Evolutionary conservation across 108 stramenopile species (phyloP).

Genomic region (Nitzschia sp.): DNA sequence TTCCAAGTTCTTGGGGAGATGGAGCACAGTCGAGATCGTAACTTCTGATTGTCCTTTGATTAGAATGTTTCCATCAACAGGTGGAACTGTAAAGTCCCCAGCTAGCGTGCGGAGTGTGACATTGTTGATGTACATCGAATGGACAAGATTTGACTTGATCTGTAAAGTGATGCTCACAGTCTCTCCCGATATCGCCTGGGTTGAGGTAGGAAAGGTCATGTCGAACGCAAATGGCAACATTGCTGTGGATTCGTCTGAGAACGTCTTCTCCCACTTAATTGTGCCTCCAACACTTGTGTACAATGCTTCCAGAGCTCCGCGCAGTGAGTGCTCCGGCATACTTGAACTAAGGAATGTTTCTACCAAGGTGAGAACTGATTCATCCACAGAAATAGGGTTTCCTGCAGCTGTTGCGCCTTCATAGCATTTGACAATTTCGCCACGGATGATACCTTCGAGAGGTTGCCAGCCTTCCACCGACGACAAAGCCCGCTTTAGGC

Average conservation of each 20-base stretch:
- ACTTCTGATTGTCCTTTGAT: conserved; percentile 41
- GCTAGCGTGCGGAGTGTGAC: conserved; percentile 42
- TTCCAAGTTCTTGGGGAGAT: conserved; percentile 39
- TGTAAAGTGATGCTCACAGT: conserved; percentile 51
- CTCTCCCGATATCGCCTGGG: conserved; percentile 70
- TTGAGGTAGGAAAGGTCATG: conserved; percentile 60
- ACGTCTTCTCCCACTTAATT: conserved; percentile 40
- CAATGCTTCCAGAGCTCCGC: conserved; percentile 30
- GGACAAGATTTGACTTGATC: conserved; percentile 67
- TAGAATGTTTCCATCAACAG: conserved; percentile 26
- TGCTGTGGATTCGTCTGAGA: conserved; percentile 32
- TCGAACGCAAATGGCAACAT: conserved; percentile 69
- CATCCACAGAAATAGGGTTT: neutral
- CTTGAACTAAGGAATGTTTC: conserved; percentile 44
- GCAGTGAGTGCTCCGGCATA: conserved; percentile 27
- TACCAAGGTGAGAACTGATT: conserved; percentile 11
- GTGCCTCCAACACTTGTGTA: conserved; percentile 5
- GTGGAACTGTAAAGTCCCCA: conserved; percentile 30
- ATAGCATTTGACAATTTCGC: conserved; percentile 62
- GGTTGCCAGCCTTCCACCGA: conserved; percentile 61
- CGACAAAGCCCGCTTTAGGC: conserved; percentile 54
- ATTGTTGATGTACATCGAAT: conserved; percentile 53
- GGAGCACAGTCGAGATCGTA: conserved; percentile 30
- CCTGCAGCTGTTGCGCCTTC: conserved; percentile 35
- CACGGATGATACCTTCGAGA: conserved; percentile 55